Base-by-base conservation (phyloP, 2,329 filamentous ascomycete species). In the Ambrosiella cleistominuta region DNA sequence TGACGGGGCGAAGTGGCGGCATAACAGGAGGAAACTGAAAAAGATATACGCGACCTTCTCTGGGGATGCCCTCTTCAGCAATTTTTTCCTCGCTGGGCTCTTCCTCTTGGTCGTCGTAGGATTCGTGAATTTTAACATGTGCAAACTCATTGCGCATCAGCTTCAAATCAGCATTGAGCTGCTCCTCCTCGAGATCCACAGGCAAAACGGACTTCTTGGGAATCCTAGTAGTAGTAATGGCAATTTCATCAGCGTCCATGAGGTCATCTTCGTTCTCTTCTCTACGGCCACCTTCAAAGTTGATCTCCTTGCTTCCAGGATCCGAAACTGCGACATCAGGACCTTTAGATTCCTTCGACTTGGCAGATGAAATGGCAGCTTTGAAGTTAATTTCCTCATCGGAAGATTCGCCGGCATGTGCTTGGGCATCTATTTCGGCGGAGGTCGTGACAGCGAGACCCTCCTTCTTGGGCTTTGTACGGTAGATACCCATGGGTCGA, bases 21-120 rank as follows among this genome's bases (percentile, higher is more conserved):
- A 83, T 72, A 3, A 82, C 69, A 4, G 79, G 79, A 45, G 81
- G 81, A 63, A 84, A 78, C 63, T 83, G 81, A 68, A 83, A 83
- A 54, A 84, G 71, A 62, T 82, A 83, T 56, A 83, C 67, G 42
- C 78, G 74, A 19, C 80, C 79, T 51, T 81, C 78, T 45, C 58
- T 58, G 19, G 38, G 50, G 35, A 61, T 52, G 15, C 51, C 61
- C 17, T 58, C 53, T 8, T 54, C 47, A 7, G 56, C 54, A 15
- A 61, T 62, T 36, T 63, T 63, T 19, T 60, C 58, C 38, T 61
- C 54, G 37, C 54, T 39, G 59, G 51, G 13, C 62, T 54, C 42
- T 61, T 63, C 12, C 62, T 64, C 38, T 15, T 51, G 40, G 38
- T 44, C 54, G 42, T 55, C 17, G 47, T 51, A 54, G 27, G 54